Evolutionary conservation across 495 filamentous ascomycete genomes (phyloP).

Genomic region (Penicillium subrubescens): DNA sequence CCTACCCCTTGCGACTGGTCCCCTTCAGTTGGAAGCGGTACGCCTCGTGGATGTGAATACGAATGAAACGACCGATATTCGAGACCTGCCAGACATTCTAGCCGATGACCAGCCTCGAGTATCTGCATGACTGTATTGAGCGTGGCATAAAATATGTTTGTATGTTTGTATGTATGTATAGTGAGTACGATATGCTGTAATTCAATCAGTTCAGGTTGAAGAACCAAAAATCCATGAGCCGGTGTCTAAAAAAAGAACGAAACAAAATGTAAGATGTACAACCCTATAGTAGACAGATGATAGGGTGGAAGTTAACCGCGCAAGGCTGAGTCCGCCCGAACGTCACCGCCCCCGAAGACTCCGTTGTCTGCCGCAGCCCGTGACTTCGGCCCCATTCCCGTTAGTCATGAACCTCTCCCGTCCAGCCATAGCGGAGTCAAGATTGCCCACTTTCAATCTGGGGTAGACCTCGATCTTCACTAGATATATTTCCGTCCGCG

Average conservation of each 20-base stretch:
- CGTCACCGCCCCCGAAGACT: not conserved
- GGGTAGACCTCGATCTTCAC: not conserved
- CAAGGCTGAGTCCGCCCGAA: not conserved
- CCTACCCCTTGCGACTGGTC: slow-evolving; percentile 71
- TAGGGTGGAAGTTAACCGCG: slow-evolving; percentile 1
- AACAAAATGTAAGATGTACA: not conserved
- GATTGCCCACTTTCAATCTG: not conserved
- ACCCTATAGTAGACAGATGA: not conserved
- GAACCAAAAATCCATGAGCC: not conserved
- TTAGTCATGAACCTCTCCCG: slow-evolving; percentile 4
- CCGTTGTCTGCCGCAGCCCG: not conserved
- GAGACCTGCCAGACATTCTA: slow-evolving; percentile 75
- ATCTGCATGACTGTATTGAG: slow-evolving; percentile 3
- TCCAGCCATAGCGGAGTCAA: not conserved
- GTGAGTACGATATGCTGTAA: not conserved
- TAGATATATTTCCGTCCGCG: not conserved
- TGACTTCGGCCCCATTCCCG: slow-evolving; percentile 1
- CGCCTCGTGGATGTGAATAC: slow-evolving; percentile 79
- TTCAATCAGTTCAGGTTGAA: not conserved
- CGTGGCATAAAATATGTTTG: not conserved
- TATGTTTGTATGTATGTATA: not conserved
- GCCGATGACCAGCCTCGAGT: slow-evolving; percentile 44
- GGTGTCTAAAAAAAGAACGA: not conserved
- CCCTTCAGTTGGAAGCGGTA: slow-evolving; percentile 77
- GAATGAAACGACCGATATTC: slow-evolving; percentile 80